A percentile compares a stretch with the other conserved stretches of the same genome.
Evolutionary conservation across 2,329 filamentous ascomycete species (phyloP).

Genomic region (Mollisiaceae sp.): DNA sequence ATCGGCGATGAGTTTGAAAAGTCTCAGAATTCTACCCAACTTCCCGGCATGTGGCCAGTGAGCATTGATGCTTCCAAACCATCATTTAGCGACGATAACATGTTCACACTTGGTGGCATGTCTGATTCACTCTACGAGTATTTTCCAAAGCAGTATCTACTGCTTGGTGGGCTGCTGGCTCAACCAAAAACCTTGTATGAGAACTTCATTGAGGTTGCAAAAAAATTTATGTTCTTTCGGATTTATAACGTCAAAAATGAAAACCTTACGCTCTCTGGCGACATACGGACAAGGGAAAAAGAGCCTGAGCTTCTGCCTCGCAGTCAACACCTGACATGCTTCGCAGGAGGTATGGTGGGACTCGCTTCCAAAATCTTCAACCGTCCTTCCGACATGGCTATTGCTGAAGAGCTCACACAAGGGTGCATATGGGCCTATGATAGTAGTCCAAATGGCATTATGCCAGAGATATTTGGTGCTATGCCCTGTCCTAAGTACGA

Average conservation of each 20-base stretch:
- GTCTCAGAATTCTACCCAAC: conserved; percentile 56
- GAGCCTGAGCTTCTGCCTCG: conserved; percentile 48
- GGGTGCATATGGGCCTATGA: conserved; percentile 69
- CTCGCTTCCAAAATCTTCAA: conserved; percentile 68
- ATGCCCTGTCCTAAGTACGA: conserved; percentile 34
- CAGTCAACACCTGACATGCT: conserved; percentile 72
- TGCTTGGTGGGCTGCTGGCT: conserved; percentile 66
- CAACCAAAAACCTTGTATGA: conserved; percentile 55
- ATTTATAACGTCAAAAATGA: conserved; percentile 47
- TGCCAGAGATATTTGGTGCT: conserved; percentile 61
- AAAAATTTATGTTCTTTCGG: conserved; percentile 51
- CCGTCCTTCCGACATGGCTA: conserved; percentile 56
- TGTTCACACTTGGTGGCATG: conserved; percentile 61
- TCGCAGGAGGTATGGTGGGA: conserved; percentile 72
- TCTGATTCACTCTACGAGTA: conserved; percentile 68
- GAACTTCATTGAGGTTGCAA: conserved; percentile 52
- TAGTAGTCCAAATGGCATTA: conserved; percentile 60
- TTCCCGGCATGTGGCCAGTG: conserved; percentile 69
- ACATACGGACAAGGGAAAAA: conserved; percentile 48
- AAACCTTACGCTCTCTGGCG: conserved; percentile 55
- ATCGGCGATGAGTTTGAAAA: conserved; percentile 60
- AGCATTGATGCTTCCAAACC: conserved; percentile 58
- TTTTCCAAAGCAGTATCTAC: conserved; percentile 66
- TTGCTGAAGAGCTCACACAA: conserved; percentile 62
- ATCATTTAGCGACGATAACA: conserved; percentile 59